phyloP scores from a whole-genome alignment of 495 filamentous ascomycete genomes.

The Aspergillus nanangensis region DNA sequence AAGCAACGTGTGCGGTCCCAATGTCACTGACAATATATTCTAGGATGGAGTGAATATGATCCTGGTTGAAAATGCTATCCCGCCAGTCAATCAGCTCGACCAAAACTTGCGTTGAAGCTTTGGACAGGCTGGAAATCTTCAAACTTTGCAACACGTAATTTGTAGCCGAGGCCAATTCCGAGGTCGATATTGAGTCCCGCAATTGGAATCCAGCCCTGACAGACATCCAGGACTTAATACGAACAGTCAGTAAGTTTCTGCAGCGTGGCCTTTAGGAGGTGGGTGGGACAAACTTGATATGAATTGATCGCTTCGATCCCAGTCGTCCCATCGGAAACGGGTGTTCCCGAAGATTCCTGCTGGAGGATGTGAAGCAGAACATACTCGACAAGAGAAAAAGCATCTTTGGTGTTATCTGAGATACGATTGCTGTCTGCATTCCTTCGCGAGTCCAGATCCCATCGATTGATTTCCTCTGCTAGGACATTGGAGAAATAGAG shows the following conservation, averaged over 20 bases:
- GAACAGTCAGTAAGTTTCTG: not conserved
- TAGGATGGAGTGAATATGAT: slow-evolving; percentile 19
- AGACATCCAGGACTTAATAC: slow-evolving; percentile 21
- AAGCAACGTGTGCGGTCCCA: slow-evolving; percentile 31
- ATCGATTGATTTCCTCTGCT: slow-evolving; percentile 70
- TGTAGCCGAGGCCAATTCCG: slow-evolving; percentile 15
- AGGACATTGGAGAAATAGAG: slow-evolving; percentile 71
- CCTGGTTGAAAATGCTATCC: slow-evolving; percentile 15
- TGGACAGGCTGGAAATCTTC: slow-evolving; percentile 23
- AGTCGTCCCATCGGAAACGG: slow-evolving; percentile 15
- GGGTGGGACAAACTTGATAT: slow-evolving; percentile 30
- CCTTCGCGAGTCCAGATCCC: slow-evolving; percentile 14
- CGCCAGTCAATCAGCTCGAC: slow-evolving; percentile 26
- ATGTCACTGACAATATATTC: slow-evolving; percentile 31
- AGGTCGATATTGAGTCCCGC: slow-evolving; percentile 12
- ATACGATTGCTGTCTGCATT: slow-evolving; percentile 16
- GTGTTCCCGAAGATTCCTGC: slow-evolving; percentile 17
- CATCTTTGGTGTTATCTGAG: slow-evolving; percentile 33
- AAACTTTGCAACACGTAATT: slow-evolving; percentile 18
- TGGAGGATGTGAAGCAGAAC: slow-evolving; percentile 31
- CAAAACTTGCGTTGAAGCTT: slow-evolving; percentile 27
- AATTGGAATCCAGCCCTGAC: slow-evolving; percentile 21
- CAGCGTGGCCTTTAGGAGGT: slow-evolving; percentile 1
- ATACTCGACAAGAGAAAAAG: slow-evolving; percentile 33
- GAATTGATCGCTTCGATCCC: slow-evolving; percentile 31